phyloP scores from a whole-genome alignment of 176 grass and related monocot species.

The Musa beccarii region DNA sequence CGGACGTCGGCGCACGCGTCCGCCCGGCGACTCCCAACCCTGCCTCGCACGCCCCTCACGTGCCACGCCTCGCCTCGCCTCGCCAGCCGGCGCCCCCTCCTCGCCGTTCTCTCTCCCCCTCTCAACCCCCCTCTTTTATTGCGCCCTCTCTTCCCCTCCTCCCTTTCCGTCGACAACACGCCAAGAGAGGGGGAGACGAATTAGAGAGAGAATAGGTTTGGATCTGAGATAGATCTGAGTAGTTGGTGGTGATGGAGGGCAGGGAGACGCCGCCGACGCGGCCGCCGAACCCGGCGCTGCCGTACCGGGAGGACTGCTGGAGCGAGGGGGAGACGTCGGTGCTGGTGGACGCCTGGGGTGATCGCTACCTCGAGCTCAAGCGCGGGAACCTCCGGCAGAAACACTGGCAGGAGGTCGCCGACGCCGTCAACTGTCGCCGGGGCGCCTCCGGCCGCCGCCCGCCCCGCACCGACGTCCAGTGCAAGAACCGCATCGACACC shows the following conservation, averaged over 20 bases:
- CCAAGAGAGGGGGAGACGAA: slow-evolving; percentile 21
- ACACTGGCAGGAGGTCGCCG: slow-evolving; percentile 95
- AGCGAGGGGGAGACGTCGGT: slow-evolving; percentile 94
- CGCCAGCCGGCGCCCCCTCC: slow-evolving; percentile 34
- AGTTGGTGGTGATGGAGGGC: slow-evolving; percentile 5
- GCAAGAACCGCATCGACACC: slow-evolving; percentile 98
- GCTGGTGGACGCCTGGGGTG: slow-evolving; percentile 78
- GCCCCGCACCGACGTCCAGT: slow-evolving; percentile 90
- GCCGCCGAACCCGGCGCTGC: slow-evolving; percentile 67
- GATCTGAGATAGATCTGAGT: slow-evolving; percentile 5
- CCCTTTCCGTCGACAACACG: not conserved
- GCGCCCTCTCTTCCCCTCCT: slow-evolving; percentile 14
- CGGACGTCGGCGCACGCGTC: slow-evolving; percentile 35
- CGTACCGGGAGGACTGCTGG: slow-evolving; percentile 97
- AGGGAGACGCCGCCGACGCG: slow-evolving; percentile 23
- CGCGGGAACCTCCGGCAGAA: slow-evolving; percentile 94
- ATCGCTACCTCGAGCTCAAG: slow-evolving; percentile 77
- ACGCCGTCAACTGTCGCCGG: slow-evolving; percentile 64
- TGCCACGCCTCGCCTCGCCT: slow-evolving; percentile 18
- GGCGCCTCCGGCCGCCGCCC: slow-evolving; percentile 49
- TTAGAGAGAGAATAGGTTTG: slow-evolving; percentile 32
- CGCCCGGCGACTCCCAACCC: slow-evolving; percentile 21
- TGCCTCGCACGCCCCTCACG: slow-evolving; percentile 39
- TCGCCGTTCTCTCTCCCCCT: slow-evolving; percentile 27
- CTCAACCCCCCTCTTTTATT: slow-evolving; percentile 1